phyloP scores from a whole-genome alignment of 106 monocot species.

The Allium cepa region DNA sequence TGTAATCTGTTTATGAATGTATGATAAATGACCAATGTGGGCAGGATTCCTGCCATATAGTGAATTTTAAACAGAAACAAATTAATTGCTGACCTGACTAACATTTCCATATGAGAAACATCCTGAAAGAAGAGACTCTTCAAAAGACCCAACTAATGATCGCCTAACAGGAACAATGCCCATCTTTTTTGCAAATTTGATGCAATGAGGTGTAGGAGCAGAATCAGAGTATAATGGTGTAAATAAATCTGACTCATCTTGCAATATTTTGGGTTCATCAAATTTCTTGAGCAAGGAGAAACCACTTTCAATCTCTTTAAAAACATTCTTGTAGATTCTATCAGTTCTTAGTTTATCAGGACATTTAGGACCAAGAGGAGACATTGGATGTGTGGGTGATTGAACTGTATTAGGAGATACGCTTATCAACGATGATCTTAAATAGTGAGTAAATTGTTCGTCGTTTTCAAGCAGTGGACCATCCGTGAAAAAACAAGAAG shows the following conservation, averaged over 20 bases:
- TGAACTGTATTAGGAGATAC: constrained; percentile 37
- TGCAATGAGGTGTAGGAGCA: constrained; percentile 22
- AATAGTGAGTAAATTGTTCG: constrained; percentile 17
- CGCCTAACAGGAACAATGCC: constrained; percentile 52
- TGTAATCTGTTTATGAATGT: too few species aligned
- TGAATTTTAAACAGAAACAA: constrained; percentile 8
- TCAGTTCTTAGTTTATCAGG: constrained; percentile 56
- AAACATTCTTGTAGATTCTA: constrained; percentile 31
- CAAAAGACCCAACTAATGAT: constrained; percentile 94
- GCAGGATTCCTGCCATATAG: background rate
- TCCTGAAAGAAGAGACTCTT: constrained; percentile 94
- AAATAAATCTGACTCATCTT: constrained; percentile 37
- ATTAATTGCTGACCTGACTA: constrained; percentile 36
- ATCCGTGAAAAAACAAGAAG: constrained; percentile 45
- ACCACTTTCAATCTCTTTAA: constrained; percentile 29
- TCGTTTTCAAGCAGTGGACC: constrained; percentile 60
- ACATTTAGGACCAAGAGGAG: constrained; percentile 86
- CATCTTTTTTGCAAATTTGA: constrained; percentile 27
- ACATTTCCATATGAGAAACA: constrained; percentile 61
- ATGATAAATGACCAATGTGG: too few species aligned
- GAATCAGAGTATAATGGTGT: constrained; percentile 24
- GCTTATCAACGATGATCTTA: constrained; percentile 17
- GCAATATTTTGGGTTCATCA: constrained; percentile 1
- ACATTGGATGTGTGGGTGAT: constrained; percentile 65
- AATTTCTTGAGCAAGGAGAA: constrained; percentile 13